phyloP scores from a whole-genome alignment of 139 green algal species.

The Volvox africanus region DNA sequence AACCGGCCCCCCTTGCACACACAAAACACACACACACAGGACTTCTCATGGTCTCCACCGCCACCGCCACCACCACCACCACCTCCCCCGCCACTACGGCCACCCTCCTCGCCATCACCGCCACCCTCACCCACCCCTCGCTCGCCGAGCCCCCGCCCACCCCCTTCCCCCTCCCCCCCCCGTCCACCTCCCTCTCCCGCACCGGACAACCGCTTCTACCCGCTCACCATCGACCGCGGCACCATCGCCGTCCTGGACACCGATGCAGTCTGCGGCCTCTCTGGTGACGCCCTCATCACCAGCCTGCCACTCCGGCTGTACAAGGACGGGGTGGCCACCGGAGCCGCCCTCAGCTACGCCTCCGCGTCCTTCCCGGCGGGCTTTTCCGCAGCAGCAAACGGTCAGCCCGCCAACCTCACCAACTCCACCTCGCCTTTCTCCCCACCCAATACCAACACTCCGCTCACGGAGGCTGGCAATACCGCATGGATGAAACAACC shows the following conservation, averaged over 20 bases:
- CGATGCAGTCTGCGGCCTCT: slow-evolving; percentile 5
- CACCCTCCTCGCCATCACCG: not conserved
- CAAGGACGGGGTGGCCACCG: not conserved
- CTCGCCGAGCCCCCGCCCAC: too few species aligned
- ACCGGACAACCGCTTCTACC: slow-evolving; percentile 25
- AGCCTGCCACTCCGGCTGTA: slow-evolving; percentile 20
- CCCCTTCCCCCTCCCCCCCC: not conserved
- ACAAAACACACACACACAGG: not conserved
- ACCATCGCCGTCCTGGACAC: slow-evolving; percentile 34
- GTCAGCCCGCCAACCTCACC: not conserved
- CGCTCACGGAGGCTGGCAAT: not conserved
- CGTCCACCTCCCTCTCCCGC: slow-evolving; percentile 1
- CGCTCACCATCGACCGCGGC: not conserved
- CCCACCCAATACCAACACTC: not conserved
- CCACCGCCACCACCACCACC: not conserved
- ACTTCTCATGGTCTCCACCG: not conserved
- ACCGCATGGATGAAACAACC: slow-evolving; percentile 19
- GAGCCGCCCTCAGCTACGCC: not conserved
- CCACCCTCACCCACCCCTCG: not conserved
- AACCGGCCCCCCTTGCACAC: too few species aligned
- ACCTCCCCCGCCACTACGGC: not conserved
- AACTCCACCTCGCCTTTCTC: not conserved
- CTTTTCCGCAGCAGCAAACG: not conserved
- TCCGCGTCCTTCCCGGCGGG: not conserved
- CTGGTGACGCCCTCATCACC: not conserved